Evolutionary conservation across 352 stramenopile genomes (phyloP).

Genomic region (Albugo laibachii): DNA sequence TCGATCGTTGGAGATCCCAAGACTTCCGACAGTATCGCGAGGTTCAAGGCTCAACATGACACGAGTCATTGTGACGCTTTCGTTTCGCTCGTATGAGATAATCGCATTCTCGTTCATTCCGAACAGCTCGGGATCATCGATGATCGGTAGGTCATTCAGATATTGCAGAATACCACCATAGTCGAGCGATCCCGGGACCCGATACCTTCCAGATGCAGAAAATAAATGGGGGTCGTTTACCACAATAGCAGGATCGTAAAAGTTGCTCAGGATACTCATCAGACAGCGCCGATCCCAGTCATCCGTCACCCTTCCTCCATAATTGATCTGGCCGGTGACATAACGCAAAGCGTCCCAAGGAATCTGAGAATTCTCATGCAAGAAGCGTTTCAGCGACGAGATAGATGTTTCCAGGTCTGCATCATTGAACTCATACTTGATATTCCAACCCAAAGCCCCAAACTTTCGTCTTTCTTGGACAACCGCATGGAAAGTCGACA

Average conservation of each 20-base stretch:
- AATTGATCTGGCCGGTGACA: slow-evolving; percentile 91
- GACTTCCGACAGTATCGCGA: slow-evolving; percentile 35
- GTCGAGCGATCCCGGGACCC: slow-evolving; percentile 24
- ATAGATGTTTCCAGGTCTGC: slow-evolving; percentile 88
- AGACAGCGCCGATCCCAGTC: slow-evolving; percentile 88
- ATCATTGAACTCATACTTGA: slow-evolving; percentile 92
- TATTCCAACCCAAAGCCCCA: slow-evolving; percentile 88
- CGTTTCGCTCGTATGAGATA: slow-evolving; percentile 84
- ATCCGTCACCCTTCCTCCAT: slow-evolving; percentile 89
- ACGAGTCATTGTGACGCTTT: slow-evolving; percentile 74
- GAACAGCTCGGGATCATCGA: slow-evolving; percentile 88
- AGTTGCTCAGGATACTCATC: slow-evolving; percentile 85
- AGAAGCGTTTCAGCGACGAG: slow-evolving; percentile 76
- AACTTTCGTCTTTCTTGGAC: slow-evolving; percentile 90
- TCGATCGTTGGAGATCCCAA: slow-evolving; percentile 70
- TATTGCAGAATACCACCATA: slow-evolving; percentile 55
- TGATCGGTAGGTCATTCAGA: slow-evolving; percentile 52
- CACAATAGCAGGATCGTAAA: slow-evolving; percentile 62
- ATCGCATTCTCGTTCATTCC: slow-evolving; percentile 94
- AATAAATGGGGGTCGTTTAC: slow-evolving; percentile 73
- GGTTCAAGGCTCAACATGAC: slow-evolving; percentile 83
- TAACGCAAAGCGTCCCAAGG: slow-evolving; percentile 88
- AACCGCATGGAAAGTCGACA: slow-evolving; percentile 89
- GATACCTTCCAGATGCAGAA: slow-evolving; percentile 75
- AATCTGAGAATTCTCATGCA: slow-evolving; percentile 79